Evolutionary conservation across 129 eudicot genomes (phyloP), one percentile per base, ranked within the genome.

Genomic region (Saposhnikovia divaricata): DNA sequence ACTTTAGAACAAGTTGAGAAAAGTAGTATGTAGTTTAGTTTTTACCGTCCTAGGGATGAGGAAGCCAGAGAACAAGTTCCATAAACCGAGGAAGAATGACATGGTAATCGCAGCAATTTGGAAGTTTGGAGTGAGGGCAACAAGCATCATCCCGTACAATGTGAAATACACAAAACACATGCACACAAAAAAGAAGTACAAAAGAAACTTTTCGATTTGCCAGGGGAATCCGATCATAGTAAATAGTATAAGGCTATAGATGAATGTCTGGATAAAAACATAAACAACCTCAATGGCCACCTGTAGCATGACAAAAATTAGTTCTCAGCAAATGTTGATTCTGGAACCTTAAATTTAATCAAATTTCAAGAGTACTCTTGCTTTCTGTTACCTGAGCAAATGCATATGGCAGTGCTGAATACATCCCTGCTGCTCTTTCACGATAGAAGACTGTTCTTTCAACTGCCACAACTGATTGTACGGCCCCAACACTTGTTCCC

Each of bases 11-110:
- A 55, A 55, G 27, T 55, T 5, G n/a, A 51, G 61, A 53, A 53
- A 5, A 19, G 31, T 4, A 57, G 12, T 23, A 57, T 3, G 19
- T 39, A 70, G 79, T 45, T 45, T 72, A 46, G 1, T 70, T 12
- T 81, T 78, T 82, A 91, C 96, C 81, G 81, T 76, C 79, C 90
- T 80, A 21, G 90, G 83, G 72, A 91, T 83, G 31, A 89, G 73
- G 77, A 91, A 91, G 16, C 96, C 96, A 2, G 91, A 85, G 84
- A 91, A 91, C 75, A 91, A 82, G 78, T 91, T 89, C 93, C 93
- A 91, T 40, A 91, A 85, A 69, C 77, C 87, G 81, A 91, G 89
- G 90, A 91, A 89, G 86, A 89, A 91, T 3, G 88, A 59, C 96
- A 91, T 91, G 37, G 78, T n/a, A 44, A 91, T 91, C 65, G 91